These are phyloP conservation scores for Aspergillus sergii DNA, from an alignment of 2,329 filamentous ascomycete genomes.

Conservation along the genomic window DNA sequence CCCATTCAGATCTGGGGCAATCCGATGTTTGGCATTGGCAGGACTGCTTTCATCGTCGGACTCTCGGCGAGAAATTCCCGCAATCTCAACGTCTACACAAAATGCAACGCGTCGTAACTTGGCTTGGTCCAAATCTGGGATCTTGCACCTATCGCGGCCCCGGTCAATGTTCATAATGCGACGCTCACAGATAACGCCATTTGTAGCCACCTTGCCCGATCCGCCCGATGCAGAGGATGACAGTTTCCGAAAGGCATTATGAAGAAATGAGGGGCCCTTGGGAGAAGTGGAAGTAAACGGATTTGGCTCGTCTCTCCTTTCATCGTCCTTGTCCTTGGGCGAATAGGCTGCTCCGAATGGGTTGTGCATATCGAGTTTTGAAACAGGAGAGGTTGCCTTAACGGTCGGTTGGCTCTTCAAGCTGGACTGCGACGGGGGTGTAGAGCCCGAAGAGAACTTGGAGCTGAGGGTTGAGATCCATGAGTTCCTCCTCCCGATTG, in stretches of 20 bases:
- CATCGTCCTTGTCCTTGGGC: constrained; percentile 48
- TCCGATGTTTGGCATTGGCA: constrained; percentile 31
- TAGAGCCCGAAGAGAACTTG: constrained; percentile 72
- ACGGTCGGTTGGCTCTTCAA: constrained; percentile 34
- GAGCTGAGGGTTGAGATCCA: constrained; percentile 95
- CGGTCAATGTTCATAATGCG: constrained; percentile 82
- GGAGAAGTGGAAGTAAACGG: constrained; percentile 66
- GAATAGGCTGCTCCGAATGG: constrained; percentile 48
- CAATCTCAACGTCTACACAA: constrained; percentile 96
- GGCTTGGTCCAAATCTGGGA: constrained; percentile 75
- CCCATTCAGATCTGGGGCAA: constrained; percentile 27
- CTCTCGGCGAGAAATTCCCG: constrained; percentile 81
- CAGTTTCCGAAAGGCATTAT: constrained; percentile 76
- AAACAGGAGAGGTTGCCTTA: constrained; percentile 35
- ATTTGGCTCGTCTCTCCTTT: constrained; percentile 36
- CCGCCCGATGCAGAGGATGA: constrained; percentile 65
- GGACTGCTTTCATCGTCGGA: constrained; percentile 51
- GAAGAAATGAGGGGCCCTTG: constrained; percentile 73
- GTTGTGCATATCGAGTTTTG: constrained; percentile 43
- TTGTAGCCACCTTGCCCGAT: constrained; percentile 55
- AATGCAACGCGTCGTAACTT: constrained; percentile 90
- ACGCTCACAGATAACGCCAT: constrained; percentile 76
- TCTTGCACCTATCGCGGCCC: constrained; percentile 74
- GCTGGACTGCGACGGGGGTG: constrained; percentile 41
- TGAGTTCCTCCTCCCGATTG: constrained; percentile 66